These are phyloP conservation scores for Fusarium acutatum DNA, from an alignment of 2,329 filamentous ascomycete species.

Conservation along the genomic window DNA sequence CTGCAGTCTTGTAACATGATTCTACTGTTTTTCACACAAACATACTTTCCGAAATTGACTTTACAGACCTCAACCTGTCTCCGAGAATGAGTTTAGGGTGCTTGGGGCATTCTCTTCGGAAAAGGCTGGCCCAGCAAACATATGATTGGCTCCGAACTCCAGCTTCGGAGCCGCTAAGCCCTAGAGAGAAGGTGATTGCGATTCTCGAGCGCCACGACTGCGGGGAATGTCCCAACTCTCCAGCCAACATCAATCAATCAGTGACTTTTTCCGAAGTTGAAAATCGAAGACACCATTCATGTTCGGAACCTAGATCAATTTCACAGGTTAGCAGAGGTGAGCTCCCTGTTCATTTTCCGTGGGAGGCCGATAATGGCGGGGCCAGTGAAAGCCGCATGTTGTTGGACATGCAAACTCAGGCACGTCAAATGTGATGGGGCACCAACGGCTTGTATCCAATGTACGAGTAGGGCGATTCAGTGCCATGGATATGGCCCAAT, in stretches of 20 bases:
- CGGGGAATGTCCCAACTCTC: neutral
- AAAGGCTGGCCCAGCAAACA: fast-evolving
- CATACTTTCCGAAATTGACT: neutral
- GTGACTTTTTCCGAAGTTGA: neutral
- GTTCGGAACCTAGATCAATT: neutral
- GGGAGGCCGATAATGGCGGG: no score
- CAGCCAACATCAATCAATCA: no score
- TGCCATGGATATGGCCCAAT: neutral
- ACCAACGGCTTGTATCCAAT: neutral
- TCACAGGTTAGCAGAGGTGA: no score
- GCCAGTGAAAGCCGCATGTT: neutral
- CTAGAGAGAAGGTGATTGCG: neutral
- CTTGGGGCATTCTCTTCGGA: neutral
- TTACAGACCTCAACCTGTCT: neutral
- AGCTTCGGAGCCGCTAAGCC: neutral
- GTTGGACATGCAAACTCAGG: neutral
- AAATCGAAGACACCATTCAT: neutral
- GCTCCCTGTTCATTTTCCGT: no score
- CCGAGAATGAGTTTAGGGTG: neutral
- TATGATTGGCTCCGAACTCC: fast-evolving
- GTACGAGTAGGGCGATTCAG: neutral
- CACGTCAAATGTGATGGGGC: neutral
- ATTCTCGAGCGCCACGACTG: neutral
- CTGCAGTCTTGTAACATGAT: neutral
- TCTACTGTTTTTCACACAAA: no score